Base-by-base conservation (phyloP, 1,284 basidiomycete genomes). In the Leccinum pachyderme region DNA sequence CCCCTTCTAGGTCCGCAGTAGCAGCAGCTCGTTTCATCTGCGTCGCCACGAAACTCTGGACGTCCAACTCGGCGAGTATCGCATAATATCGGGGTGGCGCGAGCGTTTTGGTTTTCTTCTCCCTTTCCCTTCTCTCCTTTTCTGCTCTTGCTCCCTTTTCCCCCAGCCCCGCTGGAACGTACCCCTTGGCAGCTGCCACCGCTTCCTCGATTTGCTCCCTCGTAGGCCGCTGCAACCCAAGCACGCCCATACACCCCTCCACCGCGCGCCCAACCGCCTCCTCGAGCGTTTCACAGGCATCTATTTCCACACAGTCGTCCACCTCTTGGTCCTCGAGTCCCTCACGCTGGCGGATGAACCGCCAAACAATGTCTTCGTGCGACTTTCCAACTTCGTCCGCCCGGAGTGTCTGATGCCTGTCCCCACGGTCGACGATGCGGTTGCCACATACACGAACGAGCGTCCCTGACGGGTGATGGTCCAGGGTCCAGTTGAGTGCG, bases 301-400 rank as follows among this genome's bases (percentile, higher is more conserved):
- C 74, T 72, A 93, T 86, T 51, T 89, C 81, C 52, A 97, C 81
- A 22, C 80, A 75, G 2, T 73, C 77, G 57, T 91, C 84, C 24
- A 89, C 86, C 60, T 87, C 84, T 5, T 70, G 72, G 1, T 80
- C 80, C 5, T 77, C 73, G 8, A 98, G 86, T 51, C 85, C 81
- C 61, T 95, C 83, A 1, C 80, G 75, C 3, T 78, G 68, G 32
- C 77, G 77, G 51, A 98, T 74, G 74, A 97, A 98, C 69, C 77
- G 78, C 82, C 88, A 87, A 27, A 99, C 75, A 9, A 96, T 83
- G 2, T 82, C 77, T 70, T 98, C 95, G 72, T 98, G 91, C 18
- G 75, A 67, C 56, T 81, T 81, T 7, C 61, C 58, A 5, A 51
- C 53, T 2, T 60, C 59, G 24, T 92, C 85, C 0, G 87, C 83